A percentile compares a stretch with the other conserved stretches of the same genome.
These are phyloP conservation scores for Cyclocybe cylindracea DNA, from an alignment of 768 basidiomycete genomes.

Conservation along the genomic window DNA sequence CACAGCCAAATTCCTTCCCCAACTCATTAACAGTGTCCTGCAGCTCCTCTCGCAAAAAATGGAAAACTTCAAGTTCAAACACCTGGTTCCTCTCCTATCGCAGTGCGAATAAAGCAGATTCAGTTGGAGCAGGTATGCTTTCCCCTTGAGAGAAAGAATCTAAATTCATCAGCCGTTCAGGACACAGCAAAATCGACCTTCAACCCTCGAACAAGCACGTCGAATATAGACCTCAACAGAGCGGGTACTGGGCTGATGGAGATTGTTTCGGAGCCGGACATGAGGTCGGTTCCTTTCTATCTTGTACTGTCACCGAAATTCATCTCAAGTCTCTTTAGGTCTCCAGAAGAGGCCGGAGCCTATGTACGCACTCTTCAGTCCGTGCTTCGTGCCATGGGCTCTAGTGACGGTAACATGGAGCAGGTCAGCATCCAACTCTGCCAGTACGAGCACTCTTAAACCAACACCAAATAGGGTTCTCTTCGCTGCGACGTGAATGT, in stretches of 20 bases:
- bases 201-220: constrained; percentile 47
- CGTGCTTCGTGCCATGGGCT: constrained; percentile 77
- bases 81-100: constrained; percentile 30
- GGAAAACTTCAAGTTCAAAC: constrained; percentile 55
- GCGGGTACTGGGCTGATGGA: constrained; percentile 92
- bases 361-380: constrained; percentile 86
- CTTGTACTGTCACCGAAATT: constrained; percentile 15
- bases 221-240: constrained; percentile 85
- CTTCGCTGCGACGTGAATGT: constrained; percentile 95
- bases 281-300: constrained; percentile 48
- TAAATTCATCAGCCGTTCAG: constrained; percentile 36
- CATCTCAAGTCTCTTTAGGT: constrained; percentile 36
- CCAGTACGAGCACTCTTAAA: background rate
- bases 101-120: constrained; percentile 88
- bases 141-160: background rate
- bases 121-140: constrained; percentile 87
- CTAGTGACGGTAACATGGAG: constrained; percentile 97
- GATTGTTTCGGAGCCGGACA: constrained; percentile 93
- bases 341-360: constrained; percentile 86
- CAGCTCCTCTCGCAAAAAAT: constrained; percentile 78
- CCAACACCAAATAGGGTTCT: constrained; percentile 64
- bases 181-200: constrained; percentile 89
- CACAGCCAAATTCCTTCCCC: background rate
- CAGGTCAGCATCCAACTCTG: constrained; percentile 51
- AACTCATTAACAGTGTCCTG: background rate